Evolutionary conservation across 495 filamentous ascomycete species (phyloP).

Genomic region (Xylaria telfairii): DNA sequence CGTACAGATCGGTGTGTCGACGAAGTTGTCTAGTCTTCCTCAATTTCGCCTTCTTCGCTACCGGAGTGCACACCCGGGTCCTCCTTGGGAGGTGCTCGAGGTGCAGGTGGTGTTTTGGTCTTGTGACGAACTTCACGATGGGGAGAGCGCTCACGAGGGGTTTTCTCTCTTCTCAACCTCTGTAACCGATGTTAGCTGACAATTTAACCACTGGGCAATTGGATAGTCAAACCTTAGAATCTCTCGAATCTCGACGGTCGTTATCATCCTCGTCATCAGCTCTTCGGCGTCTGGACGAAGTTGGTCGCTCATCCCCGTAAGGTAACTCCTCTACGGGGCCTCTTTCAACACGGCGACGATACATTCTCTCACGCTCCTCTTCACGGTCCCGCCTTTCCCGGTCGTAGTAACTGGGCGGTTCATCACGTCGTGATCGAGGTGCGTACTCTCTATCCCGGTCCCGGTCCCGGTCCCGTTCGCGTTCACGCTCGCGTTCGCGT

Average conservation of each 20-base stretch:
- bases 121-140: constrained; percentile 59
- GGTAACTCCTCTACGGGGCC: constrained; percentile 81
- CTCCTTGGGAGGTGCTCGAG: constrained; percentile 59
- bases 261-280: constrained; percentile 80
- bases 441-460: constrained; percentile 42
- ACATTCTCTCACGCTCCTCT: constrained; percentile 82
- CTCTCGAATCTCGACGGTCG: constrained; percentile 66
- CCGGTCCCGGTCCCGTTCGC: constrained; percentile 54
- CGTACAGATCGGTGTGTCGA: constrained; percentile 19
- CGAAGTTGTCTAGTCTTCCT: constrained; percentile 70
- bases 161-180: constrained; percentile 66
- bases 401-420: constrained; percentile 60
- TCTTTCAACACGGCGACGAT: constrained; percentile 81
- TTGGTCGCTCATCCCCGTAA: constrained; percentile 78
- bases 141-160: constrained; percentile 64
- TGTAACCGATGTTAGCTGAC: constrained; percentile 41
- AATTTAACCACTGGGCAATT: constrained; percentile 1
- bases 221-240: constrained; percentile 60
- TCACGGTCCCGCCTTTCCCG: constrained; percentile 80
- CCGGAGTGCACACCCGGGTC: constrained; percentile 76
- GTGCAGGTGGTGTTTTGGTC: constrained; percentile 58
- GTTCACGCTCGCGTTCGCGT: constrained; percentile 52
- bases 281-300: constrained; percentile 66
- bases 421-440: constrained; percentile 50
- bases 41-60: constrained; percentile 98